Evolutionary conservation across 371 early-diverging fungal species (phyloP).

Genomic region (Haplosporangium sp.): DNA sequence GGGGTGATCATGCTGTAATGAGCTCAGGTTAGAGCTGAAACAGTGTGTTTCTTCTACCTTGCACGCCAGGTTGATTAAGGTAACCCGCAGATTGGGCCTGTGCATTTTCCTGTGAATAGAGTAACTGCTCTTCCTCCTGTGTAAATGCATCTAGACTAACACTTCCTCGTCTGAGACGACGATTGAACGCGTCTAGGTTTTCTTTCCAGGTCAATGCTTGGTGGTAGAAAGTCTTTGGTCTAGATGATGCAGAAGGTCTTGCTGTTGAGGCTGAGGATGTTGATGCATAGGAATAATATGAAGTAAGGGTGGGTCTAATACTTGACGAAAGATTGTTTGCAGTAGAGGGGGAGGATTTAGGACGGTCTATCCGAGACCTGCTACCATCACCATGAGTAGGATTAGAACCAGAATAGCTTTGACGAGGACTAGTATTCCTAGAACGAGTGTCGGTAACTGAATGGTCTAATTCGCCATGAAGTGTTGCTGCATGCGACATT

Average conservation of each 20-base stretch:
- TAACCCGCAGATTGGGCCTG: conserved; percentile 4
- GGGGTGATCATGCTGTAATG: neutral
- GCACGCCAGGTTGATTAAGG: conserved; percentile 12
- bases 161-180: conserved; percentile 50
- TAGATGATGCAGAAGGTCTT: conserved; percentile 10
- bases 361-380: conserved; percentile 23
- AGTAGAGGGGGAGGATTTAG: conserved; percentile 30
- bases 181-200: conserved; percentile 50
- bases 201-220: conserved; percentile 56
- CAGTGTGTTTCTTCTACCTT: conserved; percentile 14
- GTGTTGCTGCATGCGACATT: conserved; percentile 28
- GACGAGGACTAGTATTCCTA: neutral
- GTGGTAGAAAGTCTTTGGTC: conserved; percentile 47
- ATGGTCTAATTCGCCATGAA: conserved; percentile 4
- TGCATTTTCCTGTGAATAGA: neutral
- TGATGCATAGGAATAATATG: conserved; percentile 15
- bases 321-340: neutral
- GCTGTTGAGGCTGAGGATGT: neutral
- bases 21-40: neutral
- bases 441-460: neutral
- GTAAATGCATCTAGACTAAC: conserved; percentile 39
- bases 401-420: neutral
- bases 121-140: conserved; percentile 40
- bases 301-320: conserved; percentile 8
- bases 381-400: neutral